Conservation (phyloP, 345 rosid genomes). For the Citrus reticulata region DNA sequence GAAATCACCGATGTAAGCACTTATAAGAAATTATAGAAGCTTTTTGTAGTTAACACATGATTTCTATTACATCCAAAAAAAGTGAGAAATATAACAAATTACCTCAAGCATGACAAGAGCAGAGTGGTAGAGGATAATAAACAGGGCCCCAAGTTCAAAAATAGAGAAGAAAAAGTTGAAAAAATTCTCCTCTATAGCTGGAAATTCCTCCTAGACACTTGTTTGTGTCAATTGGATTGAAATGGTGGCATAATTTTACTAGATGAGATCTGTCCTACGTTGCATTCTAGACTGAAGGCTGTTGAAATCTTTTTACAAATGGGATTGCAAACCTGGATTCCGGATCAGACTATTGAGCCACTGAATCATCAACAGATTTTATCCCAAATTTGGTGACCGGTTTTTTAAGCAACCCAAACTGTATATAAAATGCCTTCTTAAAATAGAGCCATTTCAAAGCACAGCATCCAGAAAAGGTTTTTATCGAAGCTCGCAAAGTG, state of each 20-base stretch:
- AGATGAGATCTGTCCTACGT: neutral
- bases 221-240: neutral
- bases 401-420: constrained; percentile 21
- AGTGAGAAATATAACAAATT: neutral
- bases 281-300: neutral
- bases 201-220: neutral
- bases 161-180: neutral
- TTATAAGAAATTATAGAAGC: neutral
- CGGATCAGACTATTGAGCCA: constrained; percentile 8
- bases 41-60: neutral
- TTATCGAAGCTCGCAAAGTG: neutral
- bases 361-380: constrained; percentile 20
- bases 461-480: neutral
- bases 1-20: neutral
- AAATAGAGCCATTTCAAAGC: constrained; percentile 8
- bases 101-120: neutral
- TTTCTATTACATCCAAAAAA: neutral
- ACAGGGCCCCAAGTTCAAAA: neutral
- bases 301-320: neutral
- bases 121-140: neutral
- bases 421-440: constrained; percentile 15
- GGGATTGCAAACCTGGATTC: neutral
- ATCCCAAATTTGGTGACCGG: constrained; percentile 13
- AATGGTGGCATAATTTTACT: neutral
- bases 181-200: neutral